Percentiles rank a stretch among this genome's conserved stretches.
These are phyloP conservation scores for Takashimella koratensis DNA, from an alignment of 1,284 basidiomycete genomes.

Conservation along the genomic window DNA sequence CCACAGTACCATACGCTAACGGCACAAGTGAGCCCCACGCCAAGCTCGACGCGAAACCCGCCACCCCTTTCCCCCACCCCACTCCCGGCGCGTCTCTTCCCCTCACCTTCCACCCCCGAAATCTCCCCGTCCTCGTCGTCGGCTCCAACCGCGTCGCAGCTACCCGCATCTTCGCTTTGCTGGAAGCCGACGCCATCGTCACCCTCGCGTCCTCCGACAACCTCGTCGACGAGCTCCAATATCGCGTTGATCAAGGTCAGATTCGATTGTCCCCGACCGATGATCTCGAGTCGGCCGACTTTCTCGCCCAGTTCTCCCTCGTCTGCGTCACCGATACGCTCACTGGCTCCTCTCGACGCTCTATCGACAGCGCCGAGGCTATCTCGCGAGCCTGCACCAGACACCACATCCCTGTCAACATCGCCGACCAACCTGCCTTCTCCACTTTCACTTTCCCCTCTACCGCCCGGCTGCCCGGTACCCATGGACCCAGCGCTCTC, in stretches of 20 bases:
- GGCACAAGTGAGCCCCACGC: neutral
- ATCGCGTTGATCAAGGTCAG: slow-evolving; percentile 59
- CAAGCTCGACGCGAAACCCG: neutral
- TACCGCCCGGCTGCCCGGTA: slow-evolving; percentile 69
- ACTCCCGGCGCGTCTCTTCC: slow-evolving; percentile 67
- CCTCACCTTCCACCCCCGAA: slow-evolving; percentile 63
- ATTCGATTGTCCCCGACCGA: slow-evolving; percentile 53
- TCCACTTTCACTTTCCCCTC: slow-evolving; percentile 90
- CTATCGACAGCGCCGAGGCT: slow-evolving; percentile 55
- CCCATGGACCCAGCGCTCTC: slow-evolving; percentile 56
- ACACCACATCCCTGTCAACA: slow-evolving; percentile 72
- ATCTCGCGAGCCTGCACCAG: slow-evolving; percentile 58
- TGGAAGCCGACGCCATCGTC: slow-evolving; percentile 76
- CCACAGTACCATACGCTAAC: neutral
- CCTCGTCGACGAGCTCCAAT: slow-evolving; percentile 68
- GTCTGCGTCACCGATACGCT: slow-evolving; percentile 71
- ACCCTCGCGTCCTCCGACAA: slow-evolving; percentile 56
- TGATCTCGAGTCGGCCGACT: slow-evolving; percentile 19
- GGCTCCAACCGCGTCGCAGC: slow-evolving; percentile 76
- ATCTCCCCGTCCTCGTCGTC: slow-evolving; percentile 62
- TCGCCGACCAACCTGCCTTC: slow-evolving; percentile 77
- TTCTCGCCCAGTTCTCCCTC: slow-evolving; percentile 51
- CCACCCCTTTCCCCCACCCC: slow-evolving; percentile 35
- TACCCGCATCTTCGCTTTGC: slow-evolving; percentile 69
- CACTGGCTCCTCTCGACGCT: slow-evolving; percentile 50